Conservation (phyloP, 2,329 filamentous ascomycete species). For the Byssothecium circinans region DNA sequence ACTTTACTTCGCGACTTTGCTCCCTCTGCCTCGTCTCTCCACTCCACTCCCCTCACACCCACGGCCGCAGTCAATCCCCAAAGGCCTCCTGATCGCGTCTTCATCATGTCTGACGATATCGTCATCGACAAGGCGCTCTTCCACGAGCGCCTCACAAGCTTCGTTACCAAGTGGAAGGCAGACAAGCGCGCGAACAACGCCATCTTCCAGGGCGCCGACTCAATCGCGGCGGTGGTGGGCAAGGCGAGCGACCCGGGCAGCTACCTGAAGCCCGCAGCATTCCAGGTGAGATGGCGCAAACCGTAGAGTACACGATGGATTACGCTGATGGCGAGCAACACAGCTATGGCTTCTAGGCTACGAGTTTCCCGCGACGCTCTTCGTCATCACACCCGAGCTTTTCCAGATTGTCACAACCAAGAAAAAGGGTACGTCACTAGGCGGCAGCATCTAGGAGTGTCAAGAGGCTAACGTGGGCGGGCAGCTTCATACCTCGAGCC, state of each 20-base stretch:
- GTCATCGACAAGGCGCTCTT: slow-evolving; percentile 93
- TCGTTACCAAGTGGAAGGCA: slow-evolving; percentile 91
- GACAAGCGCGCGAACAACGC: slow-evolving; percentile 87
- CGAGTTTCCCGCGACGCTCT: slow-evolving; percentile 94
- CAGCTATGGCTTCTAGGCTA: slow-evolving; percentile 99
- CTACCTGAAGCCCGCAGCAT: slow-evolving; percentile 94
- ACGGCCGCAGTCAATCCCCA: slow-evolving; percentile 19
- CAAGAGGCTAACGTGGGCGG: slow-evolving; percentile 38
- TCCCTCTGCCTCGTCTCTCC: slow-evolving; percentile 17
- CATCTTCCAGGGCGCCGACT: slow-evolving; percentile 82
- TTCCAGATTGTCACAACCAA: slow-evolving; percentile 93
- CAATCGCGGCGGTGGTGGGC: slow-evolving; percentile 88
- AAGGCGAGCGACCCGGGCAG: slow-evolving; percentile 80
- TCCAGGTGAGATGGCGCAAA: slow-evolving; percentile 69
- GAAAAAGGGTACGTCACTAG: slow-evolving; percentile 75
- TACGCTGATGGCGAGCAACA: slow-evolving; percentile 25
- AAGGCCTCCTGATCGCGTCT: slow-evolving; percentile 25
- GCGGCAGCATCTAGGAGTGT: background rate
- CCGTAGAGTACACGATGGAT: background rate
- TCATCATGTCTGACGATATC: slow-evolving; percentile 69
- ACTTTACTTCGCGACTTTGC: slow-evolving; percentile 28
- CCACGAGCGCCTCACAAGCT: slow-evolving; percentile 86
- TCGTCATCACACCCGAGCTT: slow-evolving; percentile 85
- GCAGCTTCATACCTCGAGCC: slow-evolving; percentile 89
- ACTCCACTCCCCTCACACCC: slow-evolving; percentile 9